Evolutionary conservation across 768 basidiomycete genomes (phyloP), one percentile per base, ranked within the genome.

Genomic region (Pleurotus sapidus): DNA sequence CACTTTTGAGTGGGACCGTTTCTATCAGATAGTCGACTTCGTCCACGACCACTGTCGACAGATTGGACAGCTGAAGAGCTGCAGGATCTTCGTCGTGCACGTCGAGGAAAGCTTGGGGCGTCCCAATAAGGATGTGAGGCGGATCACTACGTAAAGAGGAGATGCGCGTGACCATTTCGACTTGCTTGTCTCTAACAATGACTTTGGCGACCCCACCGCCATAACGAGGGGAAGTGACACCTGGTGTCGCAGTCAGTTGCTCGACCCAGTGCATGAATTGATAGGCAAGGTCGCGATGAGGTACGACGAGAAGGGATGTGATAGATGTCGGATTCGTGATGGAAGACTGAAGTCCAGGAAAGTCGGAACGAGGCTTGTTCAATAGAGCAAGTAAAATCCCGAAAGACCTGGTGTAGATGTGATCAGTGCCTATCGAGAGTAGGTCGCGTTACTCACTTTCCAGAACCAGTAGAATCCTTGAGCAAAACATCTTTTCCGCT

Each of bases 1-100:
- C 69, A 56, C 69, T 69, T 57, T 72, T 76, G 58, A 65, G 68
- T 12, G 86, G 80, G 4, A 78, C 70, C 2, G 77, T 80, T 58
- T 81, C 82, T 55, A 93, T 74, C 40, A 91, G 72, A 67, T 85
- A 87, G 64, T 92, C 91, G 47, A 83, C 86, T 66, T 92, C 90
- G 61, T 92, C 90, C 55, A 91, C 83, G 37, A 85, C 84, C 47
- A 92, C 77, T 1, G 78, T 80, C 12, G 79, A 79, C 51, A 89
- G 69, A 49, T 68, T 70, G 5, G 68, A 62, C 48, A 88, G 59
- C 54, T 76, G 74, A 17, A 89, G 67, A 12, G 72, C 76, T 17
- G 71, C 63, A 1, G 75, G 63, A 46, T 83, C 77, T 54, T 68
- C 64, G 40, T 77, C 68, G 23, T 81, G 73, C 25, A 84, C 73